These are phyloP conservation scores for Cordyceps sp. DNA, from an alignment of 2,329 filamentous ascomycete species.

Conservation along the genomic window DNA sequence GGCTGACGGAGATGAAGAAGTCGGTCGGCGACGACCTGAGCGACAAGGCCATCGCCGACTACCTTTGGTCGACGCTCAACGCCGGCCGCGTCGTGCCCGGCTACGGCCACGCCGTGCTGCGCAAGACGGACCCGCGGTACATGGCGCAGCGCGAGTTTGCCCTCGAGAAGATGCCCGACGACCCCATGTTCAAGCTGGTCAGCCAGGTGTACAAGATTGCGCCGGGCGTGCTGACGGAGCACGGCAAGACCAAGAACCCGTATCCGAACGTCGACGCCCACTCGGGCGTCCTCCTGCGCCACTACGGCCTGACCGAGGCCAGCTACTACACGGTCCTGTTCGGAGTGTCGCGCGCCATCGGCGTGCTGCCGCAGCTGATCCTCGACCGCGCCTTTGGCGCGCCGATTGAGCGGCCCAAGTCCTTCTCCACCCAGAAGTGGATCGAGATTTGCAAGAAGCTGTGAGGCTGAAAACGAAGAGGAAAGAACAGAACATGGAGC, in stretches of 20 bases:
- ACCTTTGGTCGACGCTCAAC: conserved; percentile 97
- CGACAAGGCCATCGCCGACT: conserved; percentile 93
- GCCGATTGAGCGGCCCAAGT: conserved; percentile 97
- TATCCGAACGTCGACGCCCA: conserved; percentile 98
- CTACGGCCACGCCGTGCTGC: conserved; percentile 96
- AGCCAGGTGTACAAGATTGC: conserved; percentile 99
- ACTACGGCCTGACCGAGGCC: conserved; percentile 97
- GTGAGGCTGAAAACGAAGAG: conserved; percentile 32
- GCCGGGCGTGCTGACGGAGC: conserved; percentile 91
- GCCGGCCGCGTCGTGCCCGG: conserved; percentile 89
- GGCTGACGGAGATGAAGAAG: conserved; percentile 99
- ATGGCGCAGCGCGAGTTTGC: conserved; percentile 96
- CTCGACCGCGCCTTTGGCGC: conserved; percentile 95
- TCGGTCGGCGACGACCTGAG: conserved; percentile 82
- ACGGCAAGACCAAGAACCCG: conserved; percentile 99
- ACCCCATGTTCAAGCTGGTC: conserved; percentile 99
- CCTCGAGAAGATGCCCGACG: conserved; percentile 78
- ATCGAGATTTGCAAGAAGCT: conserved; percentile 85
- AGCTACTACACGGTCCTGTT: conserved; percentile 99
- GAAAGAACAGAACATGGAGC: background rate
- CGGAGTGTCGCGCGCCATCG: conserved; percentile 93
- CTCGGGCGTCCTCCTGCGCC: conserved; percentile 97
- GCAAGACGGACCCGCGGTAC: conserved; percentile 99
- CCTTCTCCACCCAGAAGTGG: conserved; percentile 94
- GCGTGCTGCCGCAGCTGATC: conserved; percentile 98